phyloP scores from a whole-genome alignment of 2,329 filamentous ascomycete species.

The Cercospora janseana region DNA sequence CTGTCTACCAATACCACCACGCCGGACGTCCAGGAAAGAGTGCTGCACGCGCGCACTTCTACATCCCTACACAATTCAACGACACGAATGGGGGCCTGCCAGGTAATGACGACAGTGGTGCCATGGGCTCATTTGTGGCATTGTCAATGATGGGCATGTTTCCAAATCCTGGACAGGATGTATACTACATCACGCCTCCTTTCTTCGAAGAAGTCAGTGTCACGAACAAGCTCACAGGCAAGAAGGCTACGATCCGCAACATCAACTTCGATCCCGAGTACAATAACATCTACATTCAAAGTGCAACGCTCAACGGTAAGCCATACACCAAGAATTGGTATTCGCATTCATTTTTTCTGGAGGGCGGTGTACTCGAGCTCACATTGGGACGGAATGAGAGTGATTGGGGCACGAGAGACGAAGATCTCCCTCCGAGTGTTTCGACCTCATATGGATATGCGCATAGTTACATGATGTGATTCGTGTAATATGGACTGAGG shows the following conservation, averaged over 20 bases:
- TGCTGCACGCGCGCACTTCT: constrained; percentile 43
- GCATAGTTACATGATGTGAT: neutral
- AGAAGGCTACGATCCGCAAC: constrained; percentile 44
- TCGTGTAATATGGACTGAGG: neutral
- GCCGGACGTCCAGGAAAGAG: constrained; percentile 46
- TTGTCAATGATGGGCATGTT: constrained; percentile 48
- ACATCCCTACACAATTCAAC: constrained; percentile 48
- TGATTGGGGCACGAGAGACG: constrained; percentile 44
- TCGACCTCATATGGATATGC: constrained; percentile 18
- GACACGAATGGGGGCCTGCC: constrained; percentile 43
- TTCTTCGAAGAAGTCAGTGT: constrained; percentile 47
- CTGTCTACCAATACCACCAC: constrained; percentile 48
- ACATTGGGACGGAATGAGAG: constrained; percentile 44
- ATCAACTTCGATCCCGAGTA: constrained; percentile 45
- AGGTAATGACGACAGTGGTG: constrained; percentile 49
- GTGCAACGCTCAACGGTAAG: constrained; percentile 44
- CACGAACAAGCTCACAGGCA: constrained; percentile 42
- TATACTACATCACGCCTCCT: constrained; percentile 50
- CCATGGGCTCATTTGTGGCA: constrained; percentile 48
- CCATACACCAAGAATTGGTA: constrained; percentile 48
- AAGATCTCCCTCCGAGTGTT: constrained; percentile 46
- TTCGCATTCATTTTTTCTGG: constrained; percentile 45
- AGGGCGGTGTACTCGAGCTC: constrained; percentile 46
- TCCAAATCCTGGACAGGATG: constrained; percentile 49
- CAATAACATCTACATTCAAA: constrained; percentile 47